Evolutionary conservation across 768 basidiomycete species (phyloP).

Genomic region (Glaciozyma martinii): DNA sequence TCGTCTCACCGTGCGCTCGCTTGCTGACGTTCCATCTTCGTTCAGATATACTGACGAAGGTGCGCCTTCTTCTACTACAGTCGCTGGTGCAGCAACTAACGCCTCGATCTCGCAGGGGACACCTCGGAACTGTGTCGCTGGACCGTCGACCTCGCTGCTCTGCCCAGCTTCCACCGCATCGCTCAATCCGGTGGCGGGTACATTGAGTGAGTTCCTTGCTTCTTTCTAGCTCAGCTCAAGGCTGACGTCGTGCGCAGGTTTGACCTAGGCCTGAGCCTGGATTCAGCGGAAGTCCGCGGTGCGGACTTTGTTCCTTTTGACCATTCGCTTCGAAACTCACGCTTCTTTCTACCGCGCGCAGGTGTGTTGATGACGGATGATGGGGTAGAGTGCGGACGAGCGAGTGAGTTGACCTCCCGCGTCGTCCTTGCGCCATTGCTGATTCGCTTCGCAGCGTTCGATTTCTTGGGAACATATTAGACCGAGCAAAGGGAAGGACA

Average conservation of each 20-base stretch:
- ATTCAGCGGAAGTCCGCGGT: constrained; percentile 27
- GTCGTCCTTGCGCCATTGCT: background rate
- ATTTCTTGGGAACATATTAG: background rate
- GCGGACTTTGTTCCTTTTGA: background rate
- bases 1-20: background rate
- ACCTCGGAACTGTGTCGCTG: constrained; percentile 43
- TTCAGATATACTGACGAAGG: constrained; percentile 1
- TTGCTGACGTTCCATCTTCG: background rate
- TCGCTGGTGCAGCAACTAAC: background rate
- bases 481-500: too few species aligned
- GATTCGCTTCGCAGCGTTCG: background rate
- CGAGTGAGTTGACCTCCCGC: background rate
- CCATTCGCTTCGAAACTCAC: background rate
- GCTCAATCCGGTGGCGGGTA: constrained; percentile 1
- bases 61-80: background rate
- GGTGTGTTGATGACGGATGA: constrained; percentile 28
- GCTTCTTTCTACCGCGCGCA: background rate
- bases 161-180: constrained; percentile 44
- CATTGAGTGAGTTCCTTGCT: background rate
- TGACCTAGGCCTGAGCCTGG: constrained; percentile 24
- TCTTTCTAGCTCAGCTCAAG: background rate
- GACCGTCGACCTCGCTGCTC: constrained; percentile 70
- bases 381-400: constrained; percentile 26
- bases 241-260: background rate
- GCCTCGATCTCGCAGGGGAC: constrained; percentile 41